Conservation (phyloP, 2,329 filamentous ascomycete genomes). For the Fusarium sp. region DNA sequence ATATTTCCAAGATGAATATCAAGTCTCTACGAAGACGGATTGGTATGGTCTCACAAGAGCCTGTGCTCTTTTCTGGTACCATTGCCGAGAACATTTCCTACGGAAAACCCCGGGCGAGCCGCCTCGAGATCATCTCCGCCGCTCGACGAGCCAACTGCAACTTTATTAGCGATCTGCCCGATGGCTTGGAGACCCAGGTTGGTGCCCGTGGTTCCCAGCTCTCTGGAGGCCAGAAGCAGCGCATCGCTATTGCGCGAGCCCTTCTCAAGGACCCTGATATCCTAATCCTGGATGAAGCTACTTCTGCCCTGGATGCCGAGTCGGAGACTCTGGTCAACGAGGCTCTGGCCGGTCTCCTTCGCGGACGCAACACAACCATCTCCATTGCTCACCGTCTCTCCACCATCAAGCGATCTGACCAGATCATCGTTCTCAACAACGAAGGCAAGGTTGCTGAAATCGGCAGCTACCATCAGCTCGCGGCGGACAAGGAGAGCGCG, state of each 20-base stretch:
- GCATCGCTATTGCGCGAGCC: conserved; percentile 95
- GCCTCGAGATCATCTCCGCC: conserved; percentile 85
- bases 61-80: conserved; percentile 88
- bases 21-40: conserved; percentile 94
- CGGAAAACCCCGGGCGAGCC: conserved; percentile 81
- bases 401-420: conserved; percentile 95
- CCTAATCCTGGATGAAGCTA: conserved; percentile 95
- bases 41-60: conserved; percentile 95
- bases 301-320: conserved; percentile 94
- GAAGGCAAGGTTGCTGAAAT: conserved; percentile 93
- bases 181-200: conserved; percentile 93
- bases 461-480: conserved; percentile 84
- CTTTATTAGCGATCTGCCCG: conserved; percentile 96
- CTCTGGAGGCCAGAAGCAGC: conserved; percentile 96
- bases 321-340: conserved; percentile 97
- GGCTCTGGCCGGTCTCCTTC: conserved; percentile 83
- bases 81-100: conserved; percentile 94
- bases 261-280: conserved; percentile 97
- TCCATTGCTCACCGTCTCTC: conserved; percentile 96
- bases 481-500: conserved; percentile 78
- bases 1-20: conserved; percentile 88
- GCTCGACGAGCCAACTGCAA: conserved; percentile 94
- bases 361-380: conserved; percentile 94
- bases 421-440: conserved; percentile 89
- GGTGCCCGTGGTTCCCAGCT: conserved; percentile 93